These are phyloP conservation scores for Jacaranda copaia DNA, from an alignment of 257 asterid species.

Conservation along the genomic window DNA sequence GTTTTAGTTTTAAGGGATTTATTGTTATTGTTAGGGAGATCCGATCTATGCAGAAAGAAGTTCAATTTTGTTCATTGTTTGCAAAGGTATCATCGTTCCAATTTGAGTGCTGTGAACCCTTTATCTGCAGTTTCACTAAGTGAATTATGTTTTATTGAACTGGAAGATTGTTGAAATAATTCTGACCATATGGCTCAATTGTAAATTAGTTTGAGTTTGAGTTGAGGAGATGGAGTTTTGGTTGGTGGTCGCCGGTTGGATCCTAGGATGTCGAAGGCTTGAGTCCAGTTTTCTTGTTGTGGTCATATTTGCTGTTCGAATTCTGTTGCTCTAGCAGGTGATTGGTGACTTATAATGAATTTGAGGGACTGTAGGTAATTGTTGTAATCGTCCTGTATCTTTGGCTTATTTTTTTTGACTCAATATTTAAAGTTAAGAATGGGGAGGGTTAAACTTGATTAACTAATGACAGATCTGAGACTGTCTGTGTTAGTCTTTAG, in stretches of 20 bases:
- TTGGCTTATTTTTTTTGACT: not conserved
- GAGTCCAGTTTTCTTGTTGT: not conserved
- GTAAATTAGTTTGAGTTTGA: not conserved
- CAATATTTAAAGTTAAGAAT: not conserved
- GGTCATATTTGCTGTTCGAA: not conserved
- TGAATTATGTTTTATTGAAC: slow-evolving; percentile 5
- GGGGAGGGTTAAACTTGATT: not conserved
- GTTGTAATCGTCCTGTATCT: not conserved
- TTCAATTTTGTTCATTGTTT: not conserved
- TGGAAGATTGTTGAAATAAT: slow-evolving; percentile 10
- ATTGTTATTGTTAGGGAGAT: slow-evolving; percentile 28
- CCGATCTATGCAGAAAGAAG: slow-evolving; percentile 28
- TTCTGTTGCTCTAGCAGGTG: not conserved
- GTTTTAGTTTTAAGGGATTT: not conserved
- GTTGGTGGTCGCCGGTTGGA: not conserved
- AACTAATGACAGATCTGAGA: not conserved
- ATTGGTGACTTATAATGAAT: not conserved
- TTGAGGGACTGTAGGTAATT: not conserved
- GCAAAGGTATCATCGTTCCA: not conserved
- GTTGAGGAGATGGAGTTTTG: slow-evolving; percentile 10
- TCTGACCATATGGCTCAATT: not conserved
- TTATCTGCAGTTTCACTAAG: not conserved
- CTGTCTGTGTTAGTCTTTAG: not conserved
- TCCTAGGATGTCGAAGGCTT: not conserved
- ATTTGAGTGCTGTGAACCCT: not conserved